Evolutionary conservation across 176 grass and related monocot genomes (phyloP).

Genomic region (Rhipidocladum racemiflorum): DNA sequence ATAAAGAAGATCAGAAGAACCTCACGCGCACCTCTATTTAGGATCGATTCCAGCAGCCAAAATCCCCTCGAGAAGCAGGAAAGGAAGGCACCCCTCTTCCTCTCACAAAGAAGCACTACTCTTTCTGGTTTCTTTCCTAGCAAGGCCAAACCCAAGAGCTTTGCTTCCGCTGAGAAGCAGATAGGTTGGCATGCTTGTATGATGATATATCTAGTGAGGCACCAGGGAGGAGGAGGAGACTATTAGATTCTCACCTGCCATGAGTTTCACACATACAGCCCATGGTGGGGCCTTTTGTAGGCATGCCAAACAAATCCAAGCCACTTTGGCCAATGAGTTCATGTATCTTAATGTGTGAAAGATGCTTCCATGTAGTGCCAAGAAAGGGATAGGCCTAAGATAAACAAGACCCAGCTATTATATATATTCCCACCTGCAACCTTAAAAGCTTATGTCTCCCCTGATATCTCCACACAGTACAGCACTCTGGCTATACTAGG

Average conservation of each 20-base stretch:
- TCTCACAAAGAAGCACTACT: not conserved
- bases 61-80: not conserved
- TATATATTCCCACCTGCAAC: constrained; percentile 32
- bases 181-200: constrained; percentile 19
- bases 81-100: constrained; percentile 13
- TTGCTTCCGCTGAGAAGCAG: constrained; percentile 30
- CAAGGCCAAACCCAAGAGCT: constrained; percentile 1
- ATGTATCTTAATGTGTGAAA: constrained; percentile 50
- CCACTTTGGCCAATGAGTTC: constrained; percentile 47
- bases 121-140: not conserved
- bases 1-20: constrained; percentile 5
- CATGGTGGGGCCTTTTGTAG: constrained; percentile 39
- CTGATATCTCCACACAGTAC: not conserved
- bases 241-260: constrained; percentile 48
- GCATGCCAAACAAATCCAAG: constrained; percentile 68
- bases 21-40: constrained; percentile 25
- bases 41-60: not conserved
- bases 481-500: not conserved
- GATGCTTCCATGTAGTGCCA: constrained; percentile 53
- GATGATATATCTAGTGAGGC: constrained; percentile 25
- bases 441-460: constrained; percentile 28
- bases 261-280: constrained; percentile 32
- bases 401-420: constrained; percentile 50
- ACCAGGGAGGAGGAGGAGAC: constrained; percentile 16
- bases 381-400: constrained; percentile 50